Conservation (phyloP, 2,329 filamentous ascomycete species). For the Trematosphaeria pertusa region DNA sequence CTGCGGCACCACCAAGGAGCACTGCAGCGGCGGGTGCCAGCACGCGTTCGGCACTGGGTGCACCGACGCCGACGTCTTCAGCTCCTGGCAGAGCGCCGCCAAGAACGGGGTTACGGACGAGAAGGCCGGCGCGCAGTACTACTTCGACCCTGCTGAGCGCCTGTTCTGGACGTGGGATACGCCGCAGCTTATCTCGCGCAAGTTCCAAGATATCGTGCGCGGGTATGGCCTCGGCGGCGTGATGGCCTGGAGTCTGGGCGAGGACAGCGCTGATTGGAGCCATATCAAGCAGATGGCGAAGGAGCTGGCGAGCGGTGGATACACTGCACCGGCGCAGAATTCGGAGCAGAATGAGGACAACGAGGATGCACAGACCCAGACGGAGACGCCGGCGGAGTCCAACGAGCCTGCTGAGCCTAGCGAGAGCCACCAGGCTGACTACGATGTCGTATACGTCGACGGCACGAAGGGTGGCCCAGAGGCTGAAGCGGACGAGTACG, state of each 20-base stretch:
- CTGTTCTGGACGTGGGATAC: conserved; percentile 81
- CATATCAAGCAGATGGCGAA: conserved; percentile 53
- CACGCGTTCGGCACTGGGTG: conserved; percentile 48
- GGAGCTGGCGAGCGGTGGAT: conserved; percentile 22
- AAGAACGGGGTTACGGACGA: conserved; percentile 63
- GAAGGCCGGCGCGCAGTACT: conserved; percentile 69
- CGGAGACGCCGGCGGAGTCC: neutral
- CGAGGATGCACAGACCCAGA: neutral
- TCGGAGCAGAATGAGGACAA: neutral
- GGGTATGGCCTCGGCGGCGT: conserved; percentile 69
- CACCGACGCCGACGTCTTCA: conserved; percentile 58
- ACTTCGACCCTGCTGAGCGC: conserved; percentile 65
- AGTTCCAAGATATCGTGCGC: conserved; percentile 67
- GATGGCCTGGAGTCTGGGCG: conserved; percentile 77
- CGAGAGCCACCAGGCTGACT: neutral
- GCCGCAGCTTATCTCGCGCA: conserved; percentile 63
- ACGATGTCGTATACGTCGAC: conserved; percentile 74
- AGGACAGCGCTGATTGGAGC: conserved; percentile 60
- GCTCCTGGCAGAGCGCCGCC: conserved; percentile 65
- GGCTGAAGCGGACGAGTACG: conserved; percentile 59
- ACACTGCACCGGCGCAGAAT: neutral
- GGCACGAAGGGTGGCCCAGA: conserved; percentile 68
- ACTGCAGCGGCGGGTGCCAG: conserved; percentile 42
- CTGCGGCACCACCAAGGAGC: conserved; percentile 35
- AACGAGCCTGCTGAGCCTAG: too few relatives aligned